A percentile compares a stretch with the other conserved stretches of the same genome.
Evolutionary conservation across 1,284 basidiomycete species (phyloP).

Genomic region (Leucoagaricus sp.): DNA sequence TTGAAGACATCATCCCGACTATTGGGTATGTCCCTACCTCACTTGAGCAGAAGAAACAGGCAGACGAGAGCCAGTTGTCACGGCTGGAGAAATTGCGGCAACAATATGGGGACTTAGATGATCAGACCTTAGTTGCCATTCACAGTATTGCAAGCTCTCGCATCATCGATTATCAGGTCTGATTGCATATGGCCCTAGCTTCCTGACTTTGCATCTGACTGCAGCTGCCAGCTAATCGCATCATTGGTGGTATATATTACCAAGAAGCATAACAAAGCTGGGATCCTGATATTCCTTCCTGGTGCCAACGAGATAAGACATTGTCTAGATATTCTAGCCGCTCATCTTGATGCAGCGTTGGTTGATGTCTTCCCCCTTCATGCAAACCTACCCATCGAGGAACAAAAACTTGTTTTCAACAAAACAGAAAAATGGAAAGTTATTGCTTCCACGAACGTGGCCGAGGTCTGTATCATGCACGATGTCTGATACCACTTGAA

Average conservation of each 20-base stretch:
- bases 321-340: slow-evolving; percentile 71
- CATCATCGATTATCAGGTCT: slow-evolving; percentile 75
- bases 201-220: neutral
- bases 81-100: slow-evolving; percentile 40
- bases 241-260: slow-evolving; percentile 68
- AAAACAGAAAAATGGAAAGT: slow-evolving; percentile 77
- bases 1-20: slow-evolving; percentile 75
- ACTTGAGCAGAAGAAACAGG: slow-evolving; percentile 39
- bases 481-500: neutral
- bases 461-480: slow-evolving; percentile 51
- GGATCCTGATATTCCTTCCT: slow-evolving; percentile 86
- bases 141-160: slow-evolving; percentile 65
- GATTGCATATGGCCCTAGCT: neutral
- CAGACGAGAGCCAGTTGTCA: slow-evolving; percentile 50
- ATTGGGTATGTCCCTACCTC: slow-evolving; percentile 49
- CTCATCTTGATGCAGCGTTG: slow-evolving; percentile 35
- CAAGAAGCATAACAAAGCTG: slow-evolving; percentile 52
- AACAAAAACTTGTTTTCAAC: slow-evolving; percentile 82
- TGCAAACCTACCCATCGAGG: slow-evolving; percentile 84
- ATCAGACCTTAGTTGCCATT: slow-evolving; percentile 57
- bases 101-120: slow-evolving; percentile 54
- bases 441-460: slow-evolving; percentile 89
- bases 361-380: slow-evolving; percentile 83
- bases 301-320: slow-evolving; percentile 88
- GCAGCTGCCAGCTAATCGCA: slow-evolving; percentile 58